Conservation (phyloP, 495 filamentous ascomycete species). For the Penicillium desertorum region DNA sequence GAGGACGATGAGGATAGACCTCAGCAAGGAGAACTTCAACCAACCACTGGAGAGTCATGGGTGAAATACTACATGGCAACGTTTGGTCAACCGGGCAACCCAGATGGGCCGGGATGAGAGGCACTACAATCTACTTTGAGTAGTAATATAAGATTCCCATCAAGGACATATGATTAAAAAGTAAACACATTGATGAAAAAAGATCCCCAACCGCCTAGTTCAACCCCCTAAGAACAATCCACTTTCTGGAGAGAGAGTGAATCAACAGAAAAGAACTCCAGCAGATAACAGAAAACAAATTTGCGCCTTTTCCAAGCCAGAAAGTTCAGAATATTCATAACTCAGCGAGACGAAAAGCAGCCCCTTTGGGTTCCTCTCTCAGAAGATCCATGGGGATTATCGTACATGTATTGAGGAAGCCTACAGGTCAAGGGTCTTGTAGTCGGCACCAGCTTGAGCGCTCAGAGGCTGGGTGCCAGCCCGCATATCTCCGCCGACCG, state of each 20-base stretch:
- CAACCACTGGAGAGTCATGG: neutral
- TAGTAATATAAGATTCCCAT: slow-evolving; percentile 18
- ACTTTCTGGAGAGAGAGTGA: slow-evolving; percentile 16
- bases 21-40: neutral
- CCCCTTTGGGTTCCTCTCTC: slow-evolving; percentile 10
- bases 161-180: slow-evolving; percentile 27
- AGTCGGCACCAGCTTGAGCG: slow-evolving; percentile 54
- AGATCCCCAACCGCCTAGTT: slow-evolving; percentile 11
- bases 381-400: slow-evolving; percentile 25
- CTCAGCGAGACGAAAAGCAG: slow-evolving; percentile 16
- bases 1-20: slow-evolving; percentile 8
- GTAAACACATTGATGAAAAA: slow-evolving; percentile 29
- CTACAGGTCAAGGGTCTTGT: slow-evolving; percentile 51
- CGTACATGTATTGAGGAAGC: slow-evolving; percentile 28
- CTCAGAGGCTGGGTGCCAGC: slow-evolving; percentile 64
- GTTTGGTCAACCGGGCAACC: neutral
- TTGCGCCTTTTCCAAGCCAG: slow-evolving; percentile 37
- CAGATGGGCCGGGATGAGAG: neutral
- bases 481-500: slow-evolving; percentile 40
- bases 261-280: slow-evolving; percentile 24
- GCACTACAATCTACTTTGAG: neutral
- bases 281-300: slow-evolving; percentile 26
- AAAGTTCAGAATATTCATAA: slow-evolving; percentile 33
- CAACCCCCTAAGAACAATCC: slow-evolving; percentile 19
- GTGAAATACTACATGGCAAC: neutral